Evolutionary conservation across 257 asterid species (phyloP).

Genomic region (Solanum tarijense): DNA sequence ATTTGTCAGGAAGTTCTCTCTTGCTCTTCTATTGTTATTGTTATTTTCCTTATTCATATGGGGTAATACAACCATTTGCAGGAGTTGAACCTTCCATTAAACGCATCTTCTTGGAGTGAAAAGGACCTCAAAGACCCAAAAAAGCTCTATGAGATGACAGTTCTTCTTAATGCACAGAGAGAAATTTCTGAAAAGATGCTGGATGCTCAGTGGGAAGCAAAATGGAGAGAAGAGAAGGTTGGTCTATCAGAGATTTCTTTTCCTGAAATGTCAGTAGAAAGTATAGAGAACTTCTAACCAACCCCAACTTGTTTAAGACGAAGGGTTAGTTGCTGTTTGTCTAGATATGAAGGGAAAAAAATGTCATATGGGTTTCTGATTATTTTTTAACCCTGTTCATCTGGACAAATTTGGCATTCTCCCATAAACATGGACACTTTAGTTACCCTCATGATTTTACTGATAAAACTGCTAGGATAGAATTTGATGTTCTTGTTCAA

Average conservation of each 20-base stretch:
- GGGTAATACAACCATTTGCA: constrained; percentile 18
- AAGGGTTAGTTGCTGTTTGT: background rate
- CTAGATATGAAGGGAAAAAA: background rate
- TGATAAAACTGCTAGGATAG: background rate
- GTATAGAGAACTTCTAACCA: background rate
- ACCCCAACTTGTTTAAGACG: background rate
- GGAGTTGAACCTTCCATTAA: constrained; percentile 80
- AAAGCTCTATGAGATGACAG: constrained; percentile 77
- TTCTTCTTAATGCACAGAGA: constrained; percentile 85
- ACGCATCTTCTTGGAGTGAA: constrained; percentile 71
- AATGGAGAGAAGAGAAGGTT: constrained; percentile 94
- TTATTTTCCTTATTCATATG: background rate
- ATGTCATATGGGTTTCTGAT: background rate
- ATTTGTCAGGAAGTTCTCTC: background rate
- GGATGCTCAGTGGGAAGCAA: constrained; percentile 86
- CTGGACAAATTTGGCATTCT: background rate
- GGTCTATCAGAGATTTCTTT: background rate
- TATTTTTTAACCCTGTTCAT: background rate
- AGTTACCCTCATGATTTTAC: background rate
- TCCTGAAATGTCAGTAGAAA: background rate
- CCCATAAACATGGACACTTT: background rate
- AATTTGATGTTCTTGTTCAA: background rate
- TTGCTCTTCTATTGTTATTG: background rate
- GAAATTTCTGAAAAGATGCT: constrained; percentile 72
- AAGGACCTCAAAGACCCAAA: constrained; percentile 89